Percentiles rank a stretch among this genome's conserved stretches.
Evolutionary conservation across 139 green algal species (phyloP).

Genomic region (Chlorella sorokiniana): DNA sequence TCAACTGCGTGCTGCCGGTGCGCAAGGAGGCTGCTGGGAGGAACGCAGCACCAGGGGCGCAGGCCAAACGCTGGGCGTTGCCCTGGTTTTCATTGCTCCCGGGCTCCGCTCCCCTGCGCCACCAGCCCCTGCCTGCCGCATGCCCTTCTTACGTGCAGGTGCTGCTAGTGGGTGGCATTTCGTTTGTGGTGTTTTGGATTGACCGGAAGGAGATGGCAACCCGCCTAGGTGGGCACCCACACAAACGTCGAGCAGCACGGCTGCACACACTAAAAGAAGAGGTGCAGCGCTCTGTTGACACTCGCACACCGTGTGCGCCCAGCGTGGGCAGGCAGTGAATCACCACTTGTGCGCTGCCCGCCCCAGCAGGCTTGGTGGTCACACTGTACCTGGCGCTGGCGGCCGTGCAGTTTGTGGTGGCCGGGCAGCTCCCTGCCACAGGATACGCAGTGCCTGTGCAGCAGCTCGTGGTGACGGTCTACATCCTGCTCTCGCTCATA

Average conservation of each 20-base stretch:
- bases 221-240: background rate
- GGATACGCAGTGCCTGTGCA: background rate
- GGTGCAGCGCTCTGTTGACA: no score
- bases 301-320: no score
- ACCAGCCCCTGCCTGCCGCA: no score
- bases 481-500: constrained; percentile 4
- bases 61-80: no score
- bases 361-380: background rate
- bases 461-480: constrained; percentile 15
- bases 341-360: no score
- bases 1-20: background rate
- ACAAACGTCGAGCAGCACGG: no score
- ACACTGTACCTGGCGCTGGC: background rate
- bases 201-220: background rate
- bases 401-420: background rate
- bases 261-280: no score
- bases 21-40: background rate
- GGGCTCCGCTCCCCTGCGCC: no score
- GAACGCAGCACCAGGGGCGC: no score
- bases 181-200: background rate
- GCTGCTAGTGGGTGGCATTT: background rate
- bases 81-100: no score
- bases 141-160: background rate
- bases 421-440: background rate
- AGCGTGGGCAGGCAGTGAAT: no score